phyloP scores from a whole-genome alignment of 805 yeast species.

The Debaryomyces prosopidis region DNA sequence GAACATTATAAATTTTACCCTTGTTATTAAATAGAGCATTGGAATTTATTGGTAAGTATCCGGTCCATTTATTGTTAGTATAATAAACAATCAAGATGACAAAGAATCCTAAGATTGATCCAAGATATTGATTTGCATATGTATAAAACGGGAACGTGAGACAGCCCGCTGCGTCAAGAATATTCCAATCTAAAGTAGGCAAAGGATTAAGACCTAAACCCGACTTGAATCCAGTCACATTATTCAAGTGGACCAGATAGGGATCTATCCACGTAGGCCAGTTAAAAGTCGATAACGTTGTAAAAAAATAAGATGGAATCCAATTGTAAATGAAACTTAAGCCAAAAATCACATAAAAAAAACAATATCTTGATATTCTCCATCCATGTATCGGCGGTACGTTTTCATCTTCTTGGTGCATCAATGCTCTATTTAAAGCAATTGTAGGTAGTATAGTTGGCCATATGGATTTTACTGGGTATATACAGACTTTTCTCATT shows the following conservation, averaged over 20 bases:
- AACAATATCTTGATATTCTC: conserved; percentile 42
- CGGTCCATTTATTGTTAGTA: conserved; percentile 51
- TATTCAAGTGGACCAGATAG: conserved; percentile 38
- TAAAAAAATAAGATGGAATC: conserved; percentile 42
- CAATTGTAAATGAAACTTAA: conserved; percentile 42
- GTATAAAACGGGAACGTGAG: conserved; percentile 45
- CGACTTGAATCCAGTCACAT: conserved; percentile 34
- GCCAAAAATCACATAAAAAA: conserved; percentile 33
- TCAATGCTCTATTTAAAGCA: conserved; percentile 42
- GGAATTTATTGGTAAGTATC: conserved; percentile 53
- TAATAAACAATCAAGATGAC: conserved; percentile 39
- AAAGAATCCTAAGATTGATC: conserved; percentile 33
- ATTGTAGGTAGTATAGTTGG: conserved; percentile 45
- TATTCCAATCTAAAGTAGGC: conserved; percentile 47
- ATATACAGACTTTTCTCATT: conserved; percentile 53
- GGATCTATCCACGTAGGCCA: conserved; percentile 49
- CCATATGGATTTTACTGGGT: conserved; percentile 45
- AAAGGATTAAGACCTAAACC: conserved; percentile 45
- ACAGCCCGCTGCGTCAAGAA: conserved; percentile 37
- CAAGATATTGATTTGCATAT: conserved; percentile 40
- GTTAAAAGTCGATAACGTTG: conserved; percentile 39
- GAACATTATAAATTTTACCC: conserved; percentile 49
- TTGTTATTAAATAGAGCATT: conserved; percentile 52
- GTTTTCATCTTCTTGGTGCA: conserved; percentile 23
- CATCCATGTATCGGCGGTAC: conserved; percentile 32